Conservation (phyloP, 2,329 filamentous ascomycete species). For the Curvularia hawaiiensis region DNA sequence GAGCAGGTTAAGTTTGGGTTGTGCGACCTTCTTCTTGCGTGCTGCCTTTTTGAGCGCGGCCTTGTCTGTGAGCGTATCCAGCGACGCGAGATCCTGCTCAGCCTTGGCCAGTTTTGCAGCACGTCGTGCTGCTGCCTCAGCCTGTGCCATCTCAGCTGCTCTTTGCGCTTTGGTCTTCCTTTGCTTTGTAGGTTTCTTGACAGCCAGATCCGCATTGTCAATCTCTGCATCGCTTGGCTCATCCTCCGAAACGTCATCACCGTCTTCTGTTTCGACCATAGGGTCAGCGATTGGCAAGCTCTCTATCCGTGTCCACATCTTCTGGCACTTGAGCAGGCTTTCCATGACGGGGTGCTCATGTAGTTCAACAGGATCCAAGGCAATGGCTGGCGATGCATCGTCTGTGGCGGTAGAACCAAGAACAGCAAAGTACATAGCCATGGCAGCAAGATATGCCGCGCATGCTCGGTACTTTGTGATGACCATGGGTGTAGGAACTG, state of each 20-base stretch:
- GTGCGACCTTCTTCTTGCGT: slow-evolving; percentile 46
- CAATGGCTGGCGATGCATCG: slow-evolving; percentile 56
- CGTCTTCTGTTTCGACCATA: slow-evolving; percentile 40
- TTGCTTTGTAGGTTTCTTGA: slow-evolving; percentile 43
- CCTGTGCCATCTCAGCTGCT: slow-evolving; percentile 59
- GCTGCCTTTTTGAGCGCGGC: slow-evolving; percentile 55
- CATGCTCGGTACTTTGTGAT: slow-evolving; percentile 77
- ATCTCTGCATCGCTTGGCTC: slow-evolving; percentile 40
- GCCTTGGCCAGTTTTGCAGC: slow-evolving; percentile 60
- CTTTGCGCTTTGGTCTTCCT: slow-evolving; percentile 57
- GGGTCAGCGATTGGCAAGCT: slow-evolving; percentile 61
- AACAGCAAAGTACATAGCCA: slow-evolving; percentile 94
- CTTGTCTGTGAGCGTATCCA: slow-evolving; percentile 65
- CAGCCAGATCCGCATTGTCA: slow-evolving; percentile 36
- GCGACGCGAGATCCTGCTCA: slow-evolving; percentile 74
- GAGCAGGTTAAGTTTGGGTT: slow-evolving; percentile 42
- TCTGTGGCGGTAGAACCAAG: slow-evolving; percentile 77
- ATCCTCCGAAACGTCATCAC: slow-evolving; percentile 45
- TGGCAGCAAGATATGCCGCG: slow-evolving; percentile 81
- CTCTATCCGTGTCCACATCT: slow-evolving; percentile 79
- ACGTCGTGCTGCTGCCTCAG: slow-evolving; percentile 58
- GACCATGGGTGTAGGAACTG: slow-evolving; percentile 36
- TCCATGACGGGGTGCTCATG: slow-evolving; percentile 93
- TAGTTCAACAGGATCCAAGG: slow-evolving; percentile 77
- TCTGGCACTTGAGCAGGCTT: slow-evolving; percentile 76